These are phyloP conservation scores for Paramecium primaurelia DNA, from an alignment of 73 alveolate genomes.

Conservation along the genomic window DNA sequence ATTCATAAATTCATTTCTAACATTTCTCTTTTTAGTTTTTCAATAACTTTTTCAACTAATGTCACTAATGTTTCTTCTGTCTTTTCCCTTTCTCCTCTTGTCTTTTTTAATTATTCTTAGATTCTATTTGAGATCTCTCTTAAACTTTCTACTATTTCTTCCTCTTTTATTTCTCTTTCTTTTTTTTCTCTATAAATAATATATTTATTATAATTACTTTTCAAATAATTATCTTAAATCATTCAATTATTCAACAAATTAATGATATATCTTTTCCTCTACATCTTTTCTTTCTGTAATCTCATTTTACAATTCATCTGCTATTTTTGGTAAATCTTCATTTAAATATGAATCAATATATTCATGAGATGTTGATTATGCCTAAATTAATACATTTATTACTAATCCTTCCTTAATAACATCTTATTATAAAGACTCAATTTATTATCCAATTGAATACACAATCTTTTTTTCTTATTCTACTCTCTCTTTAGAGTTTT, in stretches of 20 bases:
- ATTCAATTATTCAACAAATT: constrained; percentile 47
- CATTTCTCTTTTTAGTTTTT: constrained; percentile 64
- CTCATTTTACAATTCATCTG: constrained; percentile 60
- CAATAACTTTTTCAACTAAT: constrained; percentile 59
- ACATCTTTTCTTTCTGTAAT: constrained; percentile 57
- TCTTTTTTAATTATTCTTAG: constrained; percentile 46
- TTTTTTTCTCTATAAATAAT: constrained; percentile 21
- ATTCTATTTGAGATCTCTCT: constrained; percentile 55
- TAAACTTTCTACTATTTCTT: constrained; percentile 53
- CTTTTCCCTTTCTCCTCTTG: constrained; percentile 56
- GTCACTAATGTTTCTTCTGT: constrained; percentile 55
- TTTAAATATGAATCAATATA: constrained; percentile 59
- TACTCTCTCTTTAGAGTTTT: constrained; percentile 57
- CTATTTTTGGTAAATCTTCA: constrained; percentile 58
- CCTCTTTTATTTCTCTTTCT: constrained; percentile 64
- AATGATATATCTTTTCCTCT: constrained; percentile 55
- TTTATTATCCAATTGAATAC: constrained; percentile 51
- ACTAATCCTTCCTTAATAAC: constrained; percentile 34
- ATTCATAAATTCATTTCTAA: constrained; percentile 55
- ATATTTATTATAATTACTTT: neutral
- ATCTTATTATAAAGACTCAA: constrained; percentile 16
- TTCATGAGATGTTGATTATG: constrained; percentile 58
- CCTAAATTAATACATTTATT: constrained; percentile 8
- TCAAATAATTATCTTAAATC: constrained; percentile 54
- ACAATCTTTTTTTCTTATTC: constrained; percentile 60